A percentile compares a stretch with the other conserved stretches of the same genome.
Evolutionary conservation across 768 basidiomycete genomes (phyloP).

Genomic region (Epithele typhae): DNA sequence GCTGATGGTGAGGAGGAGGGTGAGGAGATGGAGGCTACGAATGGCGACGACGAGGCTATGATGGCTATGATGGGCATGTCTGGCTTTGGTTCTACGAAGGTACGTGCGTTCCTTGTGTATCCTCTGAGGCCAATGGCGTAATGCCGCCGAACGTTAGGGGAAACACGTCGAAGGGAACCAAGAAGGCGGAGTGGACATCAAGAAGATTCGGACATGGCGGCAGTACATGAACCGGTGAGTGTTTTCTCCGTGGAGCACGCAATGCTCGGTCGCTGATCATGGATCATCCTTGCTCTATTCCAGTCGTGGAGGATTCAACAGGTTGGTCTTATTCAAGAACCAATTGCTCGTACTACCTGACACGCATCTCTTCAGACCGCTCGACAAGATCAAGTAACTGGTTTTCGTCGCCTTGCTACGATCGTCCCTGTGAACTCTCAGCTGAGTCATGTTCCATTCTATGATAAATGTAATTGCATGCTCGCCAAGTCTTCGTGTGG

Average conservation of each 20-base stretch:
- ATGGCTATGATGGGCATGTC: conserved; percentile 86
- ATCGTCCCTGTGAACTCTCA: background rate
- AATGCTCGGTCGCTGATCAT: conserved; percentile 4
- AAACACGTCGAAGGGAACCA: conserved; percentile 82
- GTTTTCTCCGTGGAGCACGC: conserved; percentile 14
- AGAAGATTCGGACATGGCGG: conserved; percentile 88
- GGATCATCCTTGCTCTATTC: conserved; percentile 8
- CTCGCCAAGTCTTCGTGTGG: too few species aligned
- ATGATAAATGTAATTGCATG: background rate
- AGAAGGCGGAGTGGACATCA: conserved; percentile 59
- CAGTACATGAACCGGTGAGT: conserved; percentile 94
- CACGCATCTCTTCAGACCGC: conserved; percentile 50
- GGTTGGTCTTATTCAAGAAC: conserved; percentile 34
- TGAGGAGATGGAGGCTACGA: conserved; percentile 47
- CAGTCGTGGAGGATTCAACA: conserved; percentile 84
- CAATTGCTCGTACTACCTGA: background rate
- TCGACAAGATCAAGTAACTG: conserved; percentile 91
- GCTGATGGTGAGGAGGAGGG: conserved; percentile 51
- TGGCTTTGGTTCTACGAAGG: conserved; percentile 91
- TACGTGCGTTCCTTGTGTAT: conserved; percentile 25
- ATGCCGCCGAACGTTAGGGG: conserved; percentile 54
- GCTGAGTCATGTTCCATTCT: conserved; percentile 3
- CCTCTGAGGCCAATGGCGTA: background rate
- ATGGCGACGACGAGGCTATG: conserved; percentile 75
- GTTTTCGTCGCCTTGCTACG: too few species aligned